Base-by-base conservation (phyloP, 1,284 basidiomycete genomes). In the Sanghuangporus baumii region DNA sequence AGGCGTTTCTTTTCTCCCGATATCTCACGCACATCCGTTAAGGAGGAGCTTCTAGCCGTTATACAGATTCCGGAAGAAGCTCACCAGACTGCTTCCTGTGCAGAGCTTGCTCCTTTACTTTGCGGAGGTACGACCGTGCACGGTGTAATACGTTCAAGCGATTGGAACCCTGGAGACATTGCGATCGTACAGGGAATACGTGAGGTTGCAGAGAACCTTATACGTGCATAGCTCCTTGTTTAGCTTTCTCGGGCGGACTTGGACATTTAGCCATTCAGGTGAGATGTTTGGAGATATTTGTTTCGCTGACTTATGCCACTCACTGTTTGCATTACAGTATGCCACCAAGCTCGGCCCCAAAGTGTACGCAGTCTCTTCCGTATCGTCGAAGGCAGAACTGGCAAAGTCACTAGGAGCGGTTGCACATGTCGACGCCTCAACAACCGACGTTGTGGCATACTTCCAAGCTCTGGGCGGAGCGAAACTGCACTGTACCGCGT, bases 381-480 rank as follows among this genome's bases (percentile, higher is more conserved):
- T 67, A 57, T 18, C 62, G 34, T 65, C 63, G n/a, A 74, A 74
- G 61, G 65, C 68, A 14, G 66, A 66, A 9, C 66, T 74, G n/a
- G 70, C 74, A 36, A 63, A 62, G 18, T 61, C 63, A n/a, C 66
- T 73, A 11, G 72, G 72, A 14, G 72, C 72, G 1, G 47, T 65
- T 34, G 69, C 66, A 12, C 70, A 70, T 63, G 55, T 72, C 37
- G 70, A 71, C 56, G 58, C 67, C 12, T 65, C 66, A 18, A 59
- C 57, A 26, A 63, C 64, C n/a, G 63, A 69, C 51, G 62, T 65
- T 37, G 72, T 70, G 14, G 72, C 71, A 43, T 71, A 70, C 36
- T 67, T 78, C 14, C 71, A 74, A 60, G 71, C 74, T 68, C 68
- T 76, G 43, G 76, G 77, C 9, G 76, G 74, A 11, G 75, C 75